phyloP scores from a whole-genome alignment of 2,329 filamentous ascomycete species.

The Pseudogymnoascus sp. region DNA sequence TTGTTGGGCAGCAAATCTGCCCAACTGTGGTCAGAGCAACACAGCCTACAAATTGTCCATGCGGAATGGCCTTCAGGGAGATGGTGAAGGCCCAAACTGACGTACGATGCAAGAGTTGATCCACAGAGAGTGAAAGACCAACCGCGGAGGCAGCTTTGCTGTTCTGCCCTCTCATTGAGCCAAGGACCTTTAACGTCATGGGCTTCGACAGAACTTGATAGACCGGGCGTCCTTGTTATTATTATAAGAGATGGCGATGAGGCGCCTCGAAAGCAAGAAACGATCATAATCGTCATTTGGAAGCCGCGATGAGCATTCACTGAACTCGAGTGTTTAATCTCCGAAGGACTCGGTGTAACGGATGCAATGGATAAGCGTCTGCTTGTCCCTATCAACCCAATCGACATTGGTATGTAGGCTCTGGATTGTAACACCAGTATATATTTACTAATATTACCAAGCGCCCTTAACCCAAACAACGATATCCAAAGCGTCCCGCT shows the following conservation, averaged over 20 bases:
- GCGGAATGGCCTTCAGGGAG: neutral
- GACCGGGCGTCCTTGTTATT: neutral
- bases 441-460: slow-evolving; percentile 8
- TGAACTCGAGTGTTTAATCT: slow-evolving; percentile 48
- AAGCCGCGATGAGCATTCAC: neutral
- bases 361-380: slow-evolving; percentile 83
- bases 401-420: neutral
- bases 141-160: neutral
- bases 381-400: neutral
- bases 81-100: neutral
- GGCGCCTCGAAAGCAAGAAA: neutral
- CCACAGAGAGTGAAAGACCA: neutral
- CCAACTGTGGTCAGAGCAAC: neutral
- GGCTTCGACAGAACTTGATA: neutral
- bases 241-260: neutral
- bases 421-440: neutral
- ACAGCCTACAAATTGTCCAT: neutral
- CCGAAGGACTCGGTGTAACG: slow-evolving; percentile 85
- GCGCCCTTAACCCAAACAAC: neutral
- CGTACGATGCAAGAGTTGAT: neutral
- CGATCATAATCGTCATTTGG: neutral
- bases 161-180: neutral
- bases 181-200: neutral
- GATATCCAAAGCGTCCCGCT: slow-evolving; percentile 1
- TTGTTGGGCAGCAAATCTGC: neutral